phyloP scores from a whole-genome alignment of 2,329 filamentous ascomycete species.

The Fusarium sp. region DNA sequence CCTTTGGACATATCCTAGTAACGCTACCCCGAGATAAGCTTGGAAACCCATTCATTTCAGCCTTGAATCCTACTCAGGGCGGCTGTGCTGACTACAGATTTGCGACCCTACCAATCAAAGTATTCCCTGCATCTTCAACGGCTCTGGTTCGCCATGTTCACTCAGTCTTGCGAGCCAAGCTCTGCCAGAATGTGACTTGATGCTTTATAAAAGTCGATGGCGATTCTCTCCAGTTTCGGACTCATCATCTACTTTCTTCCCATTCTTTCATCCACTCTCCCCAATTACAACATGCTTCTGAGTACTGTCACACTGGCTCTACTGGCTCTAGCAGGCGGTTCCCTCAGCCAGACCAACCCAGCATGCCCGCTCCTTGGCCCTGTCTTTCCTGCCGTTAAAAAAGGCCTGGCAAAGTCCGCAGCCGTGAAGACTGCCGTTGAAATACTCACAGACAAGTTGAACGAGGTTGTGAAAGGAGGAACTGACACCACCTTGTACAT shows the following conservation, averaged over 20 bases:
- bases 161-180: not conserved
- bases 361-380: constrained; percentile 5
- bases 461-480: not conserved
- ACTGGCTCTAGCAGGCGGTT: not conserved
- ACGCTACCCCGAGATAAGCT: not conserved
- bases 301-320: not conserved
- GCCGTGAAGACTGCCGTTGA: not conserved
- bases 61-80: not conserved
- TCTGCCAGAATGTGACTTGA: not conserved
- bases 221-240: not conserved
- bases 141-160: not conserved
- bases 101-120: constrained; percentile 2
- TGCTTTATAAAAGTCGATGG: not conserved
- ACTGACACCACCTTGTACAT: constrained; percentile 1
- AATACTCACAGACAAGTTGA: not conserved
- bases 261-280: not conserved
- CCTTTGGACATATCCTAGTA: not conserved
- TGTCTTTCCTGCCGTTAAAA: not conserved
- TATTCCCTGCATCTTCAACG: not conserved
- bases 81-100: not conserved
- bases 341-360: not conserved
- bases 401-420: not conserved
- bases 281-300: not conserved
- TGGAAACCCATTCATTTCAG: not conserved
- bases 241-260: not conserved